Conservation (phyloP, 495 filamentous ascomycete species). For the Penicillium samsonianum region DNA sequence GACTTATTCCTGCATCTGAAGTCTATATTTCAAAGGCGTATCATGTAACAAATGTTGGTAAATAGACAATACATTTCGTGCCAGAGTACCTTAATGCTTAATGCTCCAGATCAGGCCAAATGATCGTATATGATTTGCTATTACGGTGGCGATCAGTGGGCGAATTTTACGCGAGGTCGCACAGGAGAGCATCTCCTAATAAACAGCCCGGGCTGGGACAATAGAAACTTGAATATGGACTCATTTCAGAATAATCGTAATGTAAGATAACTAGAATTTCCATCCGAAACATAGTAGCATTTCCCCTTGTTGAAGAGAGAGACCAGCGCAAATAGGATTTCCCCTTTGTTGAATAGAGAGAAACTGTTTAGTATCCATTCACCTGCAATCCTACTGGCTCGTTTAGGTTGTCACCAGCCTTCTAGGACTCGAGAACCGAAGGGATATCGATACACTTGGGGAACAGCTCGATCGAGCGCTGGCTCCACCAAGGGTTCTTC, state of each 20-base stretch:
- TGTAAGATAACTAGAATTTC: neutral
- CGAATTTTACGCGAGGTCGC: neutral
- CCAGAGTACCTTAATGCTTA: neutral
- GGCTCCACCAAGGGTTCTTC: too few species aligned
- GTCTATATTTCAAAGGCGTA: slow-evolving; percentile 4
- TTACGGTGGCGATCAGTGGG: neutral
- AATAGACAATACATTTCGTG: neutral
- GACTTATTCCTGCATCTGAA: slow-evolving; percentile 1
- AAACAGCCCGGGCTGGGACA: neutral
- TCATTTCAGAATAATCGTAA: neutral
- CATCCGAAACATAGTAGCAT: too few species aligned
- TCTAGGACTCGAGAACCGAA: too few species aligned
- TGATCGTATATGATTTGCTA: neutral
- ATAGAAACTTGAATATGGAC: neutral
- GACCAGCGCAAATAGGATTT: too few species aligned
- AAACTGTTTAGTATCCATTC: too few species aligned
- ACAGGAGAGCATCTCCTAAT: neutral
- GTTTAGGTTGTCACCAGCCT: too few species aligned
- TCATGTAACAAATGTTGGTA: slow-evolving; percentile 3
- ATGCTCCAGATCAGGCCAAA: neutral
- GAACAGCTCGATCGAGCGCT: too few species aligned
- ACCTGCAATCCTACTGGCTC: too few species aligned
- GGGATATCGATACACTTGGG: too few species aligned
- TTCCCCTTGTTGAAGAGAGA: too few species aligned
- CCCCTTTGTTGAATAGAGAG: too few species aligned